Conservation (phyloP, 192 early-diverging fungal genomes). For the Geranomyces variabilis region DNA sequence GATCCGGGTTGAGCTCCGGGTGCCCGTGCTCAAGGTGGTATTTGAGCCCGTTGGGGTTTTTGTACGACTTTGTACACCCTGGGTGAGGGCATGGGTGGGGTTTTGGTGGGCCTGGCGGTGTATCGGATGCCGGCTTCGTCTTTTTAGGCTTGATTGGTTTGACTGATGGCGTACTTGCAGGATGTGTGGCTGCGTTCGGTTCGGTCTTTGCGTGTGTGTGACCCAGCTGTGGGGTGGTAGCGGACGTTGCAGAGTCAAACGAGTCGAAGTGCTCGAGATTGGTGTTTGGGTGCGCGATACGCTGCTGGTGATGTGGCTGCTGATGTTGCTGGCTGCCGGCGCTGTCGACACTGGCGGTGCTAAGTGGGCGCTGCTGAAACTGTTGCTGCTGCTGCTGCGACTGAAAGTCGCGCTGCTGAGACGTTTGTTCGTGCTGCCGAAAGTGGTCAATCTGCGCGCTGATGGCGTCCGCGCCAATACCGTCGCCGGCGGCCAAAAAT, state of each 20-base stretch:
- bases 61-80: conserved; percentile 91
- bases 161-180: background rate
- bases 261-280: background rate
- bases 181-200: background rate
- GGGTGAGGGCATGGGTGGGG: conserved; percentile 69
- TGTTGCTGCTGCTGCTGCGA: too few species aligned
- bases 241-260: background rate
- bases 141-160: conserved; percentile 11
- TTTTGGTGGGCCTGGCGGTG: conserved; percentile 29
- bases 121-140: background rate
- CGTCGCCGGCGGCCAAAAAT: too few species aligned
- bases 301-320: background rate
- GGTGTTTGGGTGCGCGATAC: background rate
- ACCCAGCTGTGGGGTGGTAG: background rate
- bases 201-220: background rate
- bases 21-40: conserved; percentile 96
- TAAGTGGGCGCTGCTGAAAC: too few species aligned
- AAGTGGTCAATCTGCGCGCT: background rate
- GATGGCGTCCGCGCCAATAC: too few species aligned
- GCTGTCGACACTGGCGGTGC: background rate
- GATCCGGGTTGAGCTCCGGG: conserved; percentile 20
- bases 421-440: background rate
- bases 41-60: conserved; percentile 97
- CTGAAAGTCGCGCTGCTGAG: background rate
- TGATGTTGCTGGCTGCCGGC: background rate